Evolutionary conservation across 75 land plant species (phyloP).

Genomic region (Picea sitchensis): DNA sequence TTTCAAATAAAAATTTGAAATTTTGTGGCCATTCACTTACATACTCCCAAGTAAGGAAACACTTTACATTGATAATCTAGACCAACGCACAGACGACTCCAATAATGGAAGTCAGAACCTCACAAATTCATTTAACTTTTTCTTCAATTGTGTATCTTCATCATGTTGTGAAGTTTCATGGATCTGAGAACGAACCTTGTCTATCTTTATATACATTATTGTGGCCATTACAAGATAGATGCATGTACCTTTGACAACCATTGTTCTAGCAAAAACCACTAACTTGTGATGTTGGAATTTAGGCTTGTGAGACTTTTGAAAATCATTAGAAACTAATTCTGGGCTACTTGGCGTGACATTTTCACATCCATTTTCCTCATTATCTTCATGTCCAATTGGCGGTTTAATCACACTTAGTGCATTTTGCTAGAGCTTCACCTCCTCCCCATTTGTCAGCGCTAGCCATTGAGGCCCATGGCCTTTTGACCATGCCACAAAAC

Average conservation of each 20-base stretch:
- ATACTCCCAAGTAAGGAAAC: slow-evolving; percentile 62
- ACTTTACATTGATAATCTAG: slow-evolving; percentile 71
- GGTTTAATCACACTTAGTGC: slow-evolving; percentile 82
- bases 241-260: slow-evolving; percentile 72
- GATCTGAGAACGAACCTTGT: slow-evolving; percentile 68
- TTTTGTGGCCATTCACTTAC: slow-evolving; percentile 64
- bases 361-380: slow-evolving; percentile 39
- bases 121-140: slow-evolving; percentile 79
- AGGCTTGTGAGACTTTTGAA: slow-evolving; percentile 42
- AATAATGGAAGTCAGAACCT: slow-evolving; percentile 52
- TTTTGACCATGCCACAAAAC: slow-evolving; percentile 69
- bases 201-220: slow-evolving; percentile 73
- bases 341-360: slow-evolving; percentile 49
- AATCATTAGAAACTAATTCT: slow-evolving; percentile 29
- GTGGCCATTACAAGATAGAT: slow-evolving; percentile 49
- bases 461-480: slow-evolving; percentile 58
- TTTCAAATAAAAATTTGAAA: slow-evolving; percentile 69
- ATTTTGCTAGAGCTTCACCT: slow-evolving; percentile 88
- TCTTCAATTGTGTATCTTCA: slow-evolving; percentile 73
- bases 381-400: slow-evolving; percentile 26
- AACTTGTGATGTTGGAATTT: slow-evolving; percentile 39
- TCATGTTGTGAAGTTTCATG: slow-evolving; percentile 67
- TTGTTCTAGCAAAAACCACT: slow-evolving; percentile 44
- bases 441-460: slow-evolving; percentile 84
- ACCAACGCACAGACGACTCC: slow-evolving; percentile 60